These are phyloP conservation scores for Nitzschia putrida DNA, from an alignment of 108 stramenopile genomes.

Conservation along the genomic window DNA sequence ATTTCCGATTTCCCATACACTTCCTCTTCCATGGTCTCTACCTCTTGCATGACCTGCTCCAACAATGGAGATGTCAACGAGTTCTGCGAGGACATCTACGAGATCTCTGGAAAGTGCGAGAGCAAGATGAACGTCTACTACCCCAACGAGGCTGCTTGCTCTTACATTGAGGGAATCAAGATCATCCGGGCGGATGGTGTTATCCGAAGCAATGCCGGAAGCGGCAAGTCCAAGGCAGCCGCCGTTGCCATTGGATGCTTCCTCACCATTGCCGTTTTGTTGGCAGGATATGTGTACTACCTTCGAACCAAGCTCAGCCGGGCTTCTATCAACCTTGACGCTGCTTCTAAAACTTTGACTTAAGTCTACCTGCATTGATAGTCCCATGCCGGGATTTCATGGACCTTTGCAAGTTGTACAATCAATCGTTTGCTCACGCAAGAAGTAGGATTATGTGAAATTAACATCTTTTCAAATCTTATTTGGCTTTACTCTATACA, in stretches of 20 bases:
- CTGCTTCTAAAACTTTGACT: slow-evolving; percentile 30
- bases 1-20: slow-evolving; percentile 58
- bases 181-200: slow-evolving; percentile 79
- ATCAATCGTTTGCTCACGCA: neutral
- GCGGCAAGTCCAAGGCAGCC: slow-evolving; percentile 67
- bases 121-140: slow-evolving; percentile 67
- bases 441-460: slow-evolving; percentile 19
- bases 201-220: slow-evolving; percentile 61
- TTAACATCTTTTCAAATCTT: slow-evolving; percentile 10
- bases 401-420: slow-evolving; percentile 18
- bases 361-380: slow-evolving; percentile 11
- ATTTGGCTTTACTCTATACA: neutral
- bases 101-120: slow-evolving; percentile 81
- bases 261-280: slow-evolving; percentile 62
- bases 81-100: slow-evolving; percentile 65
- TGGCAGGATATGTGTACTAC: slow-evolving; percentile 84
- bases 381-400: slow-evolving; percentile 18
- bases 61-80: slow-evolving; percentile 47
- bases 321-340: slow-evolving; percentile 55
- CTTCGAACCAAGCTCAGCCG: slow-evolving; percentile 67
- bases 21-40: slow-evolving; percentile 52
- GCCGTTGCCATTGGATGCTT: slow-evolving; percentile 73
- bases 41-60: slow-evolving; percentile 53
- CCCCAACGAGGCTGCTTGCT: slow-evolving; percentile 79
- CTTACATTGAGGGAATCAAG: slow-evolving; percentile 86